Base-by-base conservation (phyloP, 2,329 filamentous ascomycete species). In the Pyrenophora graminea region DNA sequence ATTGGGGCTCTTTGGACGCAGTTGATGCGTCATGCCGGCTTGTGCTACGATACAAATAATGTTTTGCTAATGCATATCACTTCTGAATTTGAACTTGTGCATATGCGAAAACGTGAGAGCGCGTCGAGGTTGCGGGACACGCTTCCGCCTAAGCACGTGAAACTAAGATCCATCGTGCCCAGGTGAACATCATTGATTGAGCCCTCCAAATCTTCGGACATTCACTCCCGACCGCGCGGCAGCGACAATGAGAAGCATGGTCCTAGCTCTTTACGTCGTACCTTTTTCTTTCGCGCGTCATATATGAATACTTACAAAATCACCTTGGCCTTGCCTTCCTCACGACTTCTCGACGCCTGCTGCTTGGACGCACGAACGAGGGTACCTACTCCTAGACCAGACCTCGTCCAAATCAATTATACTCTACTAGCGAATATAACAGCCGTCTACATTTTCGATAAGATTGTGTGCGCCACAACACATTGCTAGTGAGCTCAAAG, bases 11-110 rank as follows among this genome's bases (percentile, higher is more conserved):
- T 59, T 59, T 62, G 63, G 61, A 61, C 66, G 62, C 57, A 50
- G 55, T 48, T 43, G 25, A 57, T 56, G 56, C 55, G 59, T 59
- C 59, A 63, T 67, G 63, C 62, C 62, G 61, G 55, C 58, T 59
- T 58, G 56, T 57, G 62, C 49, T 52, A 63, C 61, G 61, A 66
- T 64, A 67, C 55, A 67, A 53, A 64, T 72, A 71, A 72, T 71
- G 62, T 70, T 68, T 25, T 66, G 56, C 47, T 56, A 55, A 55
- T 45, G 10, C 32, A 47, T 39, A 30, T 41, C 41, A 41, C 51
- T 46, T 36, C 30, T 48, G 48, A 31, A 44, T 39, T 46, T 37
- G 17, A 34, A 7, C 18, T 1, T 17, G 33, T 53, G 47, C 53
- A 59, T 59, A 50, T 63, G 52, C 51, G 49, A 61, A 56, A 51